Percentiles rank a stretch among this genome's conserved stretches.
Evolutionary conservation across 2,329 filamentous ascomycete species (phyloP).

Genomic region (Byssoonygena ceratinophila): DNA sequence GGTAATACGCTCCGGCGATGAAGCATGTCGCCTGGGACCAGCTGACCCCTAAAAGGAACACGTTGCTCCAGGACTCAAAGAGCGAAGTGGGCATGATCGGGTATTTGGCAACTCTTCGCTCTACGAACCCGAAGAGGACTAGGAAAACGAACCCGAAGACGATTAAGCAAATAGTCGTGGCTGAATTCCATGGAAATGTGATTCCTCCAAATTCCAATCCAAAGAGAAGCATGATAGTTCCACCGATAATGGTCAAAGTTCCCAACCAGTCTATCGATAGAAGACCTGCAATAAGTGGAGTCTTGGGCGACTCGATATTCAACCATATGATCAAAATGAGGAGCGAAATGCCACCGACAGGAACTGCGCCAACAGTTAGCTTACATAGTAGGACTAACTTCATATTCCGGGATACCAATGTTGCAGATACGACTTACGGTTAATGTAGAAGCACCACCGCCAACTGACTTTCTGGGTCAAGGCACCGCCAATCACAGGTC

Average conservation of each 20-base stretch:
- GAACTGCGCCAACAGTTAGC: slow-evolving; percentile 32
- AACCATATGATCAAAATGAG: slow-evolving; percentile 50
- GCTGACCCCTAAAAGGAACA: slow-evolving; percentile 54
- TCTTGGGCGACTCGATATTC: slow-evolving; percentile 51
- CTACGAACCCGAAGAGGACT: slow-evolving; percentile 58
- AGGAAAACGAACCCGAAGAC: slow-evolving; percentile 58
- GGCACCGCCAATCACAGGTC: slow-evolving; percentile 17
- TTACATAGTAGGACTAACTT: background rate
- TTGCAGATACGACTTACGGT: slow-evolving; percentile 31
- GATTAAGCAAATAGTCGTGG: slow-evolving; percentile 65
- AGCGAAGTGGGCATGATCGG: slow-evolving; percentile 67
- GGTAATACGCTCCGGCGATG: slow-evolving; percentile 66
- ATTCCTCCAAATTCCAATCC: slow-evolving; percentile 78
- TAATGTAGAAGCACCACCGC: slow-evolving; percentile 54
- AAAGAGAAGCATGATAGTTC: slow-evolving; percentile 74
- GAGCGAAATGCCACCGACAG: slow-evolving; percentile 50
- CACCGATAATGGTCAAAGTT: slow-evolving; percentile 57
- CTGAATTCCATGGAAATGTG: slow-evolving; percentile 61
- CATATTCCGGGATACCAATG: slow-evolving; percentile 21
- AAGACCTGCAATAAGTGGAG: slow-evolving; percentile 47
- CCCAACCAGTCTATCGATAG: slow-evolving; percentile 56
- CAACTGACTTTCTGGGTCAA: slow-evolving; percentile 29
- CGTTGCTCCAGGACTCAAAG: slow-evolving; percentile 56
- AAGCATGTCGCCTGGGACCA: slow-evolving; percentile 69
- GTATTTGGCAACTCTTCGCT: slow-evolving; percentile 62